phyloP scores from a whole-genome alignment of 345 rosid species.

The Lumnitzera littorea region DNA sequence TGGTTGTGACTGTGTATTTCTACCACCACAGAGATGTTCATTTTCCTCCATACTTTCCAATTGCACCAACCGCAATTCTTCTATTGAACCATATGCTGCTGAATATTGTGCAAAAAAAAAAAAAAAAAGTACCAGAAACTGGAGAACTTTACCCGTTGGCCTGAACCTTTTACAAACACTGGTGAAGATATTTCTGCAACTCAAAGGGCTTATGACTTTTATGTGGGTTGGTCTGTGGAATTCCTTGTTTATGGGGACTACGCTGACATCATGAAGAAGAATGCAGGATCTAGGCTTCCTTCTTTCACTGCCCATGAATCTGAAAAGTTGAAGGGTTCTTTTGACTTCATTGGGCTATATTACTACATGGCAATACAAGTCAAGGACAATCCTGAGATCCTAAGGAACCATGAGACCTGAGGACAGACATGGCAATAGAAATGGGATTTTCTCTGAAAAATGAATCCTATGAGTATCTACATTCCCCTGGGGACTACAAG shows the following conservation, averaged over 20 bases:
- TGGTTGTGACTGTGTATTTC: constrained; percentile 17
- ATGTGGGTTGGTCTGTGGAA: constrained; percentile 18
- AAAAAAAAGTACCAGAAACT: background rate
- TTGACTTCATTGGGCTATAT: constrained; percentile 2
- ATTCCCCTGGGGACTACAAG: background rate
- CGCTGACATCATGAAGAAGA: background rate
- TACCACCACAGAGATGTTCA: constrained; percentile 25
- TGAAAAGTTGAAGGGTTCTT: background rate
- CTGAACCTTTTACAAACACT: constrained; percentile 18
- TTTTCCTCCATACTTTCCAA: constrained; percentile 12
- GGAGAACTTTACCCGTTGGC: background rate
- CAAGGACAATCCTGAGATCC: background rate
- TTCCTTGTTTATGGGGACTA: background rate
- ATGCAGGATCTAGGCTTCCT: background rate
- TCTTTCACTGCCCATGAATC: constrained; percentile 2
- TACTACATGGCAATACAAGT: background rate
- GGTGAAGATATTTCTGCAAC: constrained; percentile 18
- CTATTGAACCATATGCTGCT: background rate
- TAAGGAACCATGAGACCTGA: constrained; percentile 14
- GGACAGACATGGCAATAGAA: constrained; percentile 13
- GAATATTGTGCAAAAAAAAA: background rate
- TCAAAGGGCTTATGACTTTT: constrained; percentile 26
- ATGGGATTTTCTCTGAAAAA: too few relatives aligned
- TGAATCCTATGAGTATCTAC: too few relatives aligned
- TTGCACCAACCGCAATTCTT: constrained; percentile 20